Conservation (phyloP, 441 rosid genomes). For the Arabidopsis hybrid region DNA sequence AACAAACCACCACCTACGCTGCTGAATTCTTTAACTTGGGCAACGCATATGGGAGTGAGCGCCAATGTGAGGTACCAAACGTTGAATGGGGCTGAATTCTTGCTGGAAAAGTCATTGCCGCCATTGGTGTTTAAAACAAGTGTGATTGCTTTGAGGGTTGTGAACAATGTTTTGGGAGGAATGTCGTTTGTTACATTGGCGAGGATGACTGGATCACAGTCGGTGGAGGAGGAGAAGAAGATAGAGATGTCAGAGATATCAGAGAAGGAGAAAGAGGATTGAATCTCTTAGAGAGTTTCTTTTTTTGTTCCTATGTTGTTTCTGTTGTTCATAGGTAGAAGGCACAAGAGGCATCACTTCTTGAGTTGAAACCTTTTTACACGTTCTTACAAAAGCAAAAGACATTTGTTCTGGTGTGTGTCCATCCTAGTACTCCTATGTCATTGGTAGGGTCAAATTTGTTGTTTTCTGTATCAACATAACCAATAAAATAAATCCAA, state of each 20-base stretch:
- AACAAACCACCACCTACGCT: conserved; percentile 92
- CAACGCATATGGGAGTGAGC: conserved; percentile 91
- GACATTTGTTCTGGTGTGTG: conserved; percentile 21
- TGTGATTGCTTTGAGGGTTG: conserved; percentile 77
- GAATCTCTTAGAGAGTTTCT: conserved; percentile 5
- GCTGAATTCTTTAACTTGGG: conserved; percentile 93
- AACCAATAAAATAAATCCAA: neutral
- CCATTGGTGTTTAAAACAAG: conserved; percentile 77
- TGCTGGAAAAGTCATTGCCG: conserved; percentile 63
- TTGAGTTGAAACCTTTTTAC: conserved; percentile 30
- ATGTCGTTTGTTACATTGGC: conserved; percentile 89
- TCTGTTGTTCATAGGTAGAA: conserved; percentile 17
- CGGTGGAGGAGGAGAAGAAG: conserved; percentile 34
- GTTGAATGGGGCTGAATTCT: conserved; percentile 78
- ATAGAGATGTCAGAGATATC: conserved; percentile 4
- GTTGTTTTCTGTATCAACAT: conserved; percentile 14
- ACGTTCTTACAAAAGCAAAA: conserved; percentile 26
- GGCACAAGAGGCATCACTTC: conserved; percentile 24
- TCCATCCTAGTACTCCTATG: conserved; percentile 7
- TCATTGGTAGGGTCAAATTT: conserved; percentile 5
- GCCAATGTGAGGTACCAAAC: conserved; percentile 95
- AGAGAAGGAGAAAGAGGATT: conserved; percentile 49
- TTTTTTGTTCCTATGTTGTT: conserved; percentile 23
- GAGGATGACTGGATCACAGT: conserved; percentile 64
- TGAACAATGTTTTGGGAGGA: conserved; percentile 88